These are phyloP conservation scores for Ceratobasidium theobromae DNA, from an alignment of 1,284 basidiomycete genomes.

Conservation along the genomic window DNA sequence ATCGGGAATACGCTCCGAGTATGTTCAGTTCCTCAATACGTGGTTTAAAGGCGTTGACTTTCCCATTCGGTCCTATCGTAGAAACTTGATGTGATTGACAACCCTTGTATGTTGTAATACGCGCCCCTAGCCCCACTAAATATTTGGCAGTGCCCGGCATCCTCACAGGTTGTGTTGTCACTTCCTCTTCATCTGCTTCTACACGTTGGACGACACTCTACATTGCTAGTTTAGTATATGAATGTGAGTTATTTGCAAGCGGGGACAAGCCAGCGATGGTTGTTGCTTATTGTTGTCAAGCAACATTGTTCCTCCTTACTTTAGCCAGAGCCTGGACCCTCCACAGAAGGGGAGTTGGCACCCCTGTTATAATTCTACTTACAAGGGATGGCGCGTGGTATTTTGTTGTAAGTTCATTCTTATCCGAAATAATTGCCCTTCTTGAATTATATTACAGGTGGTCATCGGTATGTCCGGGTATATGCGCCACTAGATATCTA, in stretches of 20 bases:
- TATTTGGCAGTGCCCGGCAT: constrained; percentile 3
- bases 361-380: constrained; percentile 14
- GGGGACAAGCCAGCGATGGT: neutral
- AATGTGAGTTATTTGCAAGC: neutral
- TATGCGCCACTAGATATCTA: neutral
- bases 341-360: neutral
- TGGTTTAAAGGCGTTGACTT: neutral
- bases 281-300: neutral
- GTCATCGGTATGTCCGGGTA: constrained; percentile 2
- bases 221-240: constrained; percentile 8
- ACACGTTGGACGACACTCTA: neutral
- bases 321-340: constrained; percentile 1
- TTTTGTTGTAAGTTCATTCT: constrained; percentile 11
- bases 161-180: constrained; percentile 16
- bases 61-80: neutral
- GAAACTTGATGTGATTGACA: constrained; percentile 6
- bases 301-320: constrained; percentile 5
- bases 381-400: constrained; percentile 29
- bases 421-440: neutral
- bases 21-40: neutral
- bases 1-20: constrained; percentile 1
- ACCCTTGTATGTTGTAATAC: constrained; percentile 1
- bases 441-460: neutral
- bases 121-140: neutral
- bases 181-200: neutral